These are phyloP conservation scores for Chalciporus chontae DNA, from an alignment of 768 basidiomycete species.

Conservation along the genomic window DNA sequence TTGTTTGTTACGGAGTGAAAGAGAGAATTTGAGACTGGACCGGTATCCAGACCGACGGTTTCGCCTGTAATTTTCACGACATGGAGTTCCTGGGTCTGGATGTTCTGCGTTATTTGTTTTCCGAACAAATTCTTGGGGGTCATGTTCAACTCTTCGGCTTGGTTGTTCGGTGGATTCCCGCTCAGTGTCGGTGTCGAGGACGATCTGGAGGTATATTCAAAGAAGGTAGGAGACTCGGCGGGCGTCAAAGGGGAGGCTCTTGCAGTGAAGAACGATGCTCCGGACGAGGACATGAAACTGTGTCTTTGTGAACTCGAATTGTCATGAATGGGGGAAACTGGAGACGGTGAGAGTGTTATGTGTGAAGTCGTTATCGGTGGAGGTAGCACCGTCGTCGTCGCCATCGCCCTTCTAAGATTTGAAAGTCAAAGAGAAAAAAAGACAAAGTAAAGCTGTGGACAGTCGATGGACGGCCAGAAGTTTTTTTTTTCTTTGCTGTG, in stretches of 20 bases:
- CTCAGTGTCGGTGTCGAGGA: constrained; percentile 34
- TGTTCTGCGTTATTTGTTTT: constrained; percentile 20
- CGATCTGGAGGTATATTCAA: constrained; percentile 29
- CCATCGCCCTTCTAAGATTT: constrained; percentile 2
- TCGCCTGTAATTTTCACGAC: constrained; percentile 54
- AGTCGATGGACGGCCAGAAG: not conserved
- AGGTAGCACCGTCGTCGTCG: constrained; percentile 8
- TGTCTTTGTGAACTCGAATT: constrained; percentile 16
- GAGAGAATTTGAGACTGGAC: constrained; percentile 32
- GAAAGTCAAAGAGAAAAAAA: not conserved
- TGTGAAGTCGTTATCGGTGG: constrained; percentile 17
- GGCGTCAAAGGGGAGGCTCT: constrained; percentile 24
- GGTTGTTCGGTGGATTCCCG: constrained; percentile 13
- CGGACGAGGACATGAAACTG: constrained; percentile 25
- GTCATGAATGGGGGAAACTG: constrained; percentile 11
- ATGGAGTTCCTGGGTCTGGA: constrained; percentile 47
- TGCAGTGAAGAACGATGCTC: constrained; percentile 26
- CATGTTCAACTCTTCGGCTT: constrained; percentile 15
- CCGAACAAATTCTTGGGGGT: constrained; percentile 35
- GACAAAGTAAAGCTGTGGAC: not conserved
- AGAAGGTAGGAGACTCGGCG: constrained; percentile 17
- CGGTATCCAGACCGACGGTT: constrained; percentile 40
- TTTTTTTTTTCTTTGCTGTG: not conserved
- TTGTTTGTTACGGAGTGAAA: constrained; percentile 35
- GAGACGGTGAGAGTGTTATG: constrained; percentile 6